phyloP scores from a whole-genome alignment of 768 basidiomycete genomes.

The Mycena capillaripes region DNA sequence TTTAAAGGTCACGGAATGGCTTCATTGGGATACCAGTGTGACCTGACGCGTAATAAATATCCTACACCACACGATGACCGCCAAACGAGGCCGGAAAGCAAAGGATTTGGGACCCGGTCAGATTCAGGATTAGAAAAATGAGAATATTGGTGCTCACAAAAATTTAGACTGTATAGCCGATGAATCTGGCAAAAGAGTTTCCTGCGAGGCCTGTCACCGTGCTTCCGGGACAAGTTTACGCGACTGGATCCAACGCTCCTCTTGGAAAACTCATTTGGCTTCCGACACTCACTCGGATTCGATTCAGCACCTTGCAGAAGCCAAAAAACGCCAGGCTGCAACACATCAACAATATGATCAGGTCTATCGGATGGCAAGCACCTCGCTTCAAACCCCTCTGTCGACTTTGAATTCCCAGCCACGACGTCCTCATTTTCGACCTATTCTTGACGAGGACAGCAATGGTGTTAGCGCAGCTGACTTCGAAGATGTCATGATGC shows the following conservation, averaged over 20 bases:
- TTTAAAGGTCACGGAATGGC: constrained; percentile 10
- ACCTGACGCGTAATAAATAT: neutral
- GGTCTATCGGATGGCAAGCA: neutral
- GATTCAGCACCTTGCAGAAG: neutral
- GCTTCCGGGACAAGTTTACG: neutral
- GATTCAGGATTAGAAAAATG: neutral
- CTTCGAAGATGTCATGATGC: constrained; percentile 11
- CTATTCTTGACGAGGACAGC: constrained; percentile 4
- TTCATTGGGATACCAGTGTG: neutral
- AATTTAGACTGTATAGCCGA: neutral
- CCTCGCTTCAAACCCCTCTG: neutral
- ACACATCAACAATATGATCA: neutral
- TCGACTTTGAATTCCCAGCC: neutral
- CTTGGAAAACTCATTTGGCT: neutral
- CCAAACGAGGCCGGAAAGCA: neutral
- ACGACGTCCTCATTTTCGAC: neutral
- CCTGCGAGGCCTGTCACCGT: neutral
- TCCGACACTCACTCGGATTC: neutral
- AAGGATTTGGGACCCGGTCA: neutral
- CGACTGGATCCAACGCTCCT: neutral
- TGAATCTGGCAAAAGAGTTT: neutral
- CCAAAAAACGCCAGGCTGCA: neutral
- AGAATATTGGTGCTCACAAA: neutral
- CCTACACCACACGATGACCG: neutral
- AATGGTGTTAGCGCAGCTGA: constrained; percentile 5